Conservation (phyloP, 1,139 yeast species). For the Suhomyces choctaworum region DNA sequence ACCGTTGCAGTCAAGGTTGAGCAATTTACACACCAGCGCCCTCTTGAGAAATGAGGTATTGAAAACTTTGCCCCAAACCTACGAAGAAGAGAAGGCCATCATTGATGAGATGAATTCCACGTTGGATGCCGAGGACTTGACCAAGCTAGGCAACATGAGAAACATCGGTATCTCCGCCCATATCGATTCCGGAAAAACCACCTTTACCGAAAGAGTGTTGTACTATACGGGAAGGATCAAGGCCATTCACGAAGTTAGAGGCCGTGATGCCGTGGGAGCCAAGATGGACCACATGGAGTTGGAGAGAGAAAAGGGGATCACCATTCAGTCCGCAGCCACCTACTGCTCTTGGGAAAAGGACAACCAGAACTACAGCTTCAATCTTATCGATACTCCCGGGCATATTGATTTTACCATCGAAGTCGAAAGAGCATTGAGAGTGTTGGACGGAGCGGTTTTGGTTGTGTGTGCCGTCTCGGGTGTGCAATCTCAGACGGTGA, state of each 20-base stretch:
- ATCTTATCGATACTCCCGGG: slow-evolving; percentile 33
- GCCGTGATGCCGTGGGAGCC: slow-evolving; percentile 97
- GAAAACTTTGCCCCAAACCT: slow-evolving; percentile 38
- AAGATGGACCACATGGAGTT: slow-evolving; percentile 72
- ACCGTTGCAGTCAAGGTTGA: slow-evolving; percentile 5
- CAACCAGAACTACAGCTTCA: slow-evolving; percentile 72
- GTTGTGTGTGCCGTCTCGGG: slow-evolving; percentile 99
- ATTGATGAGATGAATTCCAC: slow-evolving; percentile 58
- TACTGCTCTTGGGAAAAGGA: slow-evolving; percentile 94
- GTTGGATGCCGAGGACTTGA: slow-evolving; percentile 59
- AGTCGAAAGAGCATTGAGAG: slow-evolving; percentile 96
- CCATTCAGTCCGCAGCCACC: slow-evolving; percentile 96
- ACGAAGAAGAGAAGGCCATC: slow-evolving; percentile 71
- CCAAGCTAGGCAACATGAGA: slow-evolving; percentile 62
- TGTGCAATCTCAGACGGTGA: slow-evolving; percentile 96
- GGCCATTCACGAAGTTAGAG: slow-evolving; percentile 97
- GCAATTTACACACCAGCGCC: slow-evolving; percentile 6
- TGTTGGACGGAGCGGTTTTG: slow-evolving; percentile 94
- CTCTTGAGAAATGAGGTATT: slow-evolving; percentile 7
- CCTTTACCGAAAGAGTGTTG: slow-evolving; percentile 94
- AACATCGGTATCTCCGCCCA: slow-evolving; percentile 98
- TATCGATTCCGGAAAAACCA: slow-evolving; percentile 78
- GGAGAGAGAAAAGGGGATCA: slow-evolving; percentile 65
- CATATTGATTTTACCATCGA: slow-evolving; percentile 98
- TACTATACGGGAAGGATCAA: slow-evolving; percentile 96